Base-by-base conservation (phyloP, 1,139 yeast species). In the Geotrichum citri-aurantii region DNA sequence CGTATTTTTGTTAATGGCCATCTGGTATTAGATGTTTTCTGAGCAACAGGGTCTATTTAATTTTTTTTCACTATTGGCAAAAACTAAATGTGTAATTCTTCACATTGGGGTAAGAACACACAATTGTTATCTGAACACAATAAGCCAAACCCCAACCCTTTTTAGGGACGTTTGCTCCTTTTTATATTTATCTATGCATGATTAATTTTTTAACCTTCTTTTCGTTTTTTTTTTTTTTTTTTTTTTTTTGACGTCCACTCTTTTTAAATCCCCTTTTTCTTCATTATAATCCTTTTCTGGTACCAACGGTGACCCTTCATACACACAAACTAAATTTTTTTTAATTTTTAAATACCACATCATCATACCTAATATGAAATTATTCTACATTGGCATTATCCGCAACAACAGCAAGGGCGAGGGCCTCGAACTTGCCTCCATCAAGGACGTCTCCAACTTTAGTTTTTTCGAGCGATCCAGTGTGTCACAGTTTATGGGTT, bases 381-480 rank as follows among this genome's bases (percentile, higher is more conserved):
- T 93, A 65, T 91, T 85, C 73, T 91, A 91, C 75, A 85, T 93
- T 64, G 97, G 97, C 56, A 81, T 95, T 57, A 78, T 91, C 65
- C 85, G 91, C 68, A 85, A 84, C 65, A 71, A 71, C 46, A 83
- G 81, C 46, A 79, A 78, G 40, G 86, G 86, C 69, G 82, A 76
- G 23, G 78, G 95, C 19, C 75, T 88, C 57, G 97, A 90, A 74
- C 80, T 95, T 60, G 77, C 91, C 14, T 80, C 87, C 42, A 92
- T 93, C 40, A 83, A 88, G 66, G 98, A 95, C 69, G 79, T 95
- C 62, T 79, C 88, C 37, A 87, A 86, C 67, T 93, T 92, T 74
- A 85, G 95, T 49, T 95, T 88, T 74, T 92, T 95, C 71, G 95
- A 90, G 75, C 79, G 95, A 66, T 76, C 80, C 54, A 69, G 74